Evolutionary conservation across 129 eudicot species (phyloP).

Genomic region (Flaveria robusta): DNA sequence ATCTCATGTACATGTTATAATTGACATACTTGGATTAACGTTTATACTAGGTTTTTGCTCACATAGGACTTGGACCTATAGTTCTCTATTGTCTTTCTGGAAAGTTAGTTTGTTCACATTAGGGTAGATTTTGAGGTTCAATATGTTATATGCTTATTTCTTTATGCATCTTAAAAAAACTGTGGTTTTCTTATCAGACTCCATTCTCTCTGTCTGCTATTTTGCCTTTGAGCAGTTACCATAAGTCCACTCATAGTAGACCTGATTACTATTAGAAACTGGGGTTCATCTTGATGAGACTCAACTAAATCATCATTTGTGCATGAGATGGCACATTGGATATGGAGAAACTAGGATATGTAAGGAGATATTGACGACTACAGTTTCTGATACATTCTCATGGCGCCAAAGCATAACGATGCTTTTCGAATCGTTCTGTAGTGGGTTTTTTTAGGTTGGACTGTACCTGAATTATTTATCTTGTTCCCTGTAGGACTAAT

Average conservation of each 20-base stretch:
- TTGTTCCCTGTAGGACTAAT: not conserved
- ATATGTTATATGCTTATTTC: constrained; percentile 9
- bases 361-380: constrained; percentile 2
- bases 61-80: constrained; percentile 16
- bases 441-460: constrained; percentile 5
- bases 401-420: not conserved
- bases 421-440: constrained; percentile 3
- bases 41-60: constrained; percentile 15
- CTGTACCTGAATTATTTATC: constrained; percentile 9
- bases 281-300: constrained; percentile 5
- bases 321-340: constrained; percentile 16
- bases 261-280: not conserved
- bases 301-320: not conserved
- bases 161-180: not conserved
- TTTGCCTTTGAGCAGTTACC: constrained; percentile 25
- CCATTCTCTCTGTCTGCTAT: constrained; percentile 4
- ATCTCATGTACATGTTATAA: not conserved
- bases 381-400: constrained; percentile 10
- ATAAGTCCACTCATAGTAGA: constrained; percentile 9
- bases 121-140: constrained; percentile 28
- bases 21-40: constrained; percentile 1
- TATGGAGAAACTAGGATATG: not conserved
- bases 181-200: not conserved
- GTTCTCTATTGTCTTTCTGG: constrained; percentile 24
- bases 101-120: constrained; percentile 10